These are phyloP conservation scores for Xylaria telfairii DNA, from an alignment of 495 filamentous ascomycete species.

Conservation along the genomic window DNA sequence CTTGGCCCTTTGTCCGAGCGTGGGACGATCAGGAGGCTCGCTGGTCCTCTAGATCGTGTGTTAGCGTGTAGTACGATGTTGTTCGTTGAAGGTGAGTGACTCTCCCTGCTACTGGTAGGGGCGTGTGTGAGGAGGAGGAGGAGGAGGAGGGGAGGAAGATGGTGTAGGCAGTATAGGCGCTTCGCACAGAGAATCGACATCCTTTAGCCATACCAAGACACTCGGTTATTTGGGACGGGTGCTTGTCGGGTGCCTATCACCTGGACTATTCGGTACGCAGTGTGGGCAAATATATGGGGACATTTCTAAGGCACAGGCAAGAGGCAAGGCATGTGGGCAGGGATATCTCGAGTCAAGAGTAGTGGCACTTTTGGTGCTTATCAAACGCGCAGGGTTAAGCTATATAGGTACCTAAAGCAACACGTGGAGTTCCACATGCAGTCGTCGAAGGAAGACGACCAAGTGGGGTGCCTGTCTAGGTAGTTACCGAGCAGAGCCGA, in stretches of 20 bases:
- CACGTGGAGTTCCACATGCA: too few species aligned
- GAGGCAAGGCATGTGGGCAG: not conserved
- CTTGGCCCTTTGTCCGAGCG: constrained; percentile 18
- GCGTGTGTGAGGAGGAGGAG: not conserved
- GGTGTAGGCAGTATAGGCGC: not conserved
- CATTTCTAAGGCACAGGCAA: not conserved
- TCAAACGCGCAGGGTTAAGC: not conserved
- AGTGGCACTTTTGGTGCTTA: not conserved
- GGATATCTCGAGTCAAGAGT: not conserved
- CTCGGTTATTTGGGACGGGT: not conserved
- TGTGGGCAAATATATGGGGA: not conserved
- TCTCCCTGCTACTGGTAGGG: not conserved
- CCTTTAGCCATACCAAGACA: not conserved
- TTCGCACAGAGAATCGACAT: not conserved
- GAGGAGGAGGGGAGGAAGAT: too few species aligned
- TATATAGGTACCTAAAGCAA: not conserved
- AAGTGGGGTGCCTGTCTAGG: constrained; percentile 2
- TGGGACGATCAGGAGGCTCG: constrained; percentile 20
- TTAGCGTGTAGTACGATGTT: constrained; percentile 6
- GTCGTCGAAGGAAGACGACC: not conserved
- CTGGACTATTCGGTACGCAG: not conserved
- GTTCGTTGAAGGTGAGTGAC: not conserved
- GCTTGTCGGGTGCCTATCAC: not conserved
- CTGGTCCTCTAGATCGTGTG: constrained; percentile 5
- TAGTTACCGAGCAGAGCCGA: not conserved